A percentile compares a stretch with the other conserved stretches of the same genome.
phyloP scores from a whole-genome alignment of 495 filamentous ascomycete species.

The Xylaria bambusicola region DNA sequence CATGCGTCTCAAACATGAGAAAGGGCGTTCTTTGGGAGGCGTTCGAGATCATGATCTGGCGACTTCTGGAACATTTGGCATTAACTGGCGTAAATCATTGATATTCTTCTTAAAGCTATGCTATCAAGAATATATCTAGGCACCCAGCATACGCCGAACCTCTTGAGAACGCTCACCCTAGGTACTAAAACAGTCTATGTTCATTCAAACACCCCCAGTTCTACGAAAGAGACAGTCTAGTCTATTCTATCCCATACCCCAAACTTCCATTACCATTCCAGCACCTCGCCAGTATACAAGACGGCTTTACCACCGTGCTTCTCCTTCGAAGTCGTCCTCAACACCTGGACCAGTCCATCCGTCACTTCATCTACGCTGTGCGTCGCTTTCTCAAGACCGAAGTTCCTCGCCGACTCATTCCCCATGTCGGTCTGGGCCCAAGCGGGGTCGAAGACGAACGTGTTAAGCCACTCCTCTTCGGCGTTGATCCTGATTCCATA shows the following conservation, averaged over 20 bases:
- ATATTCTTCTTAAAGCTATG: too few relatives aligned
- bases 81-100: too few relatives aligned
- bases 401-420: constrained; percentile 37
- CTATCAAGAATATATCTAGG: too few relatives aligned
- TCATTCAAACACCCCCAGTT: too few relatives aligned
- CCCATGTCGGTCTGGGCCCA: constrained; percentile 51
- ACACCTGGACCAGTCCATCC: constrained; percentile 39
- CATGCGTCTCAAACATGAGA: background rate
- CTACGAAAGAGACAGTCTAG: background rate
- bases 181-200: too few relatives aligned
- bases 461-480: constrained; percentile 43
- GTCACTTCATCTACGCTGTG: constrained; percentile 38
- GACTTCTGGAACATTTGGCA: too few relatives aligned
- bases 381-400: constrained; percentile 40
- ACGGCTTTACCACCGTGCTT: constrained; percentile 41
- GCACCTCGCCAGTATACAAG: constrained; percentile 25
- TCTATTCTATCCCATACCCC: background rate
- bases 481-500: constrained; percentile 40
- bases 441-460: constrained; percentile 31
- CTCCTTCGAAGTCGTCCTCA: constrained; percentile 40
- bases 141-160: too few relatives aligned
- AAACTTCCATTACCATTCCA: constrained; percentile 6
- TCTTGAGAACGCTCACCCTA: too few relatives aligned
- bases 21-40: background rate
- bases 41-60: too few relatives aligned